Percentiles rank a stretch among this genome's conserved stretches.
Conservation (phyloP, 1,139 yeast genomes). For the Wickerhamomyces sp. region DNA sequence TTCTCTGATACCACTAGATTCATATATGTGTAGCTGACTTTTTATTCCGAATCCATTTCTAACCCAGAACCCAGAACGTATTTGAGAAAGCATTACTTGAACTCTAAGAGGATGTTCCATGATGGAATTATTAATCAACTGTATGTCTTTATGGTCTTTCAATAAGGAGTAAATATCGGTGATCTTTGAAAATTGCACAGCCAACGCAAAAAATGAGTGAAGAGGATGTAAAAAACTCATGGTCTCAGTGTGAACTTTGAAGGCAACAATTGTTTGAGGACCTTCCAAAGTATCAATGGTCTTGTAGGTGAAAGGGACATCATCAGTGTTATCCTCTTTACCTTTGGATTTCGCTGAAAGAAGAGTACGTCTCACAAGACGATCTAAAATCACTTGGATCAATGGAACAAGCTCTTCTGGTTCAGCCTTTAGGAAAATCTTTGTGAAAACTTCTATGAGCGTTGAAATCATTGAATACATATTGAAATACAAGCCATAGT, state of each 20-base stretch:
- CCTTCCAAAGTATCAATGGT: conserved; percentile 26
- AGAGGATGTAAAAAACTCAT: conserved; percentile 79
- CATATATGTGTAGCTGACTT: conserved; percentile 75
- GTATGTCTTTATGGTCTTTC: neutral
- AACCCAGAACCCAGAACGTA: conserved; percentile 83
- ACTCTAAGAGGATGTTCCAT: conserved; percentile 79
- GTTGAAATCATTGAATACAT: conserved; percentile 69
- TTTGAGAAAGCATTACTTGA: conserved; percentile 68
- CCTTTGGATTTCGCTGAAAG: neutral
- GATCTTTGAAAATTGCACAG: conserved; percentile 43
- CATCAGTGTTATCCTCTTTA: neutral
- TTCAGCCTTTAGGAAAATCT: conserved; percentile 20
- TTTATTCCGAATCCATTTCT: conserved; percentile 79
- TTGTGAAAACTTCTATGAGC: conserved; percentile 52
- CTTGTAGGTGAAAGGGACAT: neutral
- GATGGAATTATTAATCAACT: conserved; percentile 27
- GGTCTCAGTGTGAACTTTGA: conserved; percentile 40
- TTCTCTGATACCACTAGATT: conserved; percentile 79
- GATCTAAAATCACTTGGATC: conserved; percentile 5
- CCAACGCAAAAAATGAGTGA: conserved; percentile 69
- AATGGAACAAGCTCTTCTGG: conserved; percentile 2
- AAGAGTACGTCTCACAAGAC: neutral
- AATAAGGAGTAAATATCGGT: conserved; percentile 7
- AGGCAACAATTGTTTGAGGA: conserved; percentile 27
- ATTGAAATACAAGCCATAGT: conserved; percentile 78